Evolutionary conservation across 495 filamentous ascomycete species (phyloP), one percentile per base, ranked within the genome.

Genomic region (Pseudevernia furfuracea): DNA sequence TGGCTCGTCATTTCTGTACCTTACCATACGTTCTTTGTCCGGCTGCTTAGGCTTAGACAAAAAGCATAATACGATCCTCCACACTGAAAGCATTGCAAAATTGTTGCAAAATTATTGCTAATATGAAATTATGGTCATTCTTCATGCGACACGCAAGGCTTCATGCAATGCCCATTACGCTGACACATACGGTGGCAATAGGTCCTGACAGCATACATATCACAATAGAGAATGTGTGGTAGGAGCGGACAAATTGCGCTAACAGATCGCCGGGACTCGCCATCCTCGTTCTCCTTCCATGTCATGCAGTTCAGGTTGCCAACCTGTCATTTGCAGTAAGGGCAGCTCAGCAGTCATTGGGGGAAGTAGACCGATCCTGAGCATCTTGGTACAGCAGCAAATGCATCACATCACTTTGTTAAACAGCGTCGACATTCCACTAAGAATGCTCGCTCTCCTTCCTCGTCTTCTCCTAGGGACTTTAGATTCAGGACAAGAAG

Each of bases 41-140:
- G 59, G 43, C 43, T 39, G 46, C 57, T 55, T 49, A 59, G 56
- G 62, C 34, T 58, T 43, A 64, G 57, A 52, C 17, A 28, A 64
- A 64, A 59, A 59, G 55, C 55, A 64, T 64, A 64, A 59, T 63
- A 58, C 28, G 25, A 64, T 52, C 28, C n/a, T 48, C 38, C 10
- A 55, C 6, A 52, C 48, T 52, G 25, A 25, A n/a, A 46, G 8
- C 4, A 28, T 0, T 21, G 23, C 30, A 21, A 3, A 32, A 21
- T n/a, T 17, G 11, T 14, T 23, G 19, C 12, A 30, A 43, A 23
- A 5, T 28, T 9, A 38, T 46, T 14, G 15, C 43, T n/a, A 10
- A 19, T 32, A 12, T 44, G 9, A 19, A 11, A 15, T 10, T 10
- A 37, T 39, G 19, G 15, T 17, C 4, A 4, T 21, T 53, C 19